Conservation (phyloP, 108 stramenopile genomes). For the Skeletonema costatum region DNA sequence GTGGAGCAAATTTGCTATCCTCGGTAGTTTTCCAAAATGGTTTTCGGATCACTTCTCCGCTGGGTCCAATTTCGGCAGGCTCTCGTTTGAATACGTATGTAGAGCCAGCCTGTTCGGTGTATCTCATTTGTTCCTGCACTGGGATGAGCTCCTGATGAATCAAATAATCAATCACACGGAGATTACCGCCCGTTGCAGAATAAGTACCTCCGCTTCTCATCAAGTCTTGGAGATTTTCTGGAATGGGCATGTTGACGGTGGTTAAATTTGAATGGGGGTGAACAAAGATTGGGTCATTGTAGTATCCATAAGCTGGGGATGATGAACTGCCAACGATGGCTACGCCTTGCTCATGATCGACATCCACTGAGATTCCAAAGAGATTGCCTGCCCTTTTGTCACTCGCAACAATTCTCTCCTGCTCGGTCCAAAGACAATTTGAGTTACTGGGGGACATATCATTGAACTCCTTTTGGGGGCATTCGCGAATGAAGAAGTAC, state of each 20-base stretch:
- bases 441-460: constrained; percentile 33
- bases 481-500: constrained; percentile 60
- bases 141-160: constrained; percentile 8
- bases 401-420: constrained; percentile 58
- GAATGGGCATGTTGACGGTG: constrained; percentile 15
- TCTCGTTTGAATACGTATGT: constrained; percentile 65
- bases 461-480: constrained; percentile 11
- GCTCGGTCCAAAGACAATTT: constrained; percentile 61
- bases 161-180: constrained; percentile 36
- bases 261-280: constrained; percentile 33
- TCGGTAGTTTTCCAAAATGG: constrained; percentile 57
- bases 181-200: constrained; percentile 35
- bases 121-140: constrained; percentile 18
- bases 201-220: constrained; percentile 28
- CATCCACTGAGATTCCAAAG: constrained; percentile 63
- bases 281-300: constrained; percentile 40
- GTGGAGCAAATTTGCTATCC: constrained; percentile 57
- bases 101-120: constrained; percentile 60
- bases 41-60: constrained; percentile 26
- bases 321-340: constrained; percentile 60
- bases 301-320: constrained; percentile 42
- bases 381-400: constrained; percentile 62
- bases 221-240: constrained; percentile 22
- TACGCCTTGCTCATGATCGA: constrained; percentile 57
- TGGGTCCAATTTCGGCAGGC: constrained; percentile 27